Evolutionary conservation across 345 rosid species (phyloP), one percentile per base, ranked within the genome.

Genomic region (Hibiscus mutabilis): DNA sequence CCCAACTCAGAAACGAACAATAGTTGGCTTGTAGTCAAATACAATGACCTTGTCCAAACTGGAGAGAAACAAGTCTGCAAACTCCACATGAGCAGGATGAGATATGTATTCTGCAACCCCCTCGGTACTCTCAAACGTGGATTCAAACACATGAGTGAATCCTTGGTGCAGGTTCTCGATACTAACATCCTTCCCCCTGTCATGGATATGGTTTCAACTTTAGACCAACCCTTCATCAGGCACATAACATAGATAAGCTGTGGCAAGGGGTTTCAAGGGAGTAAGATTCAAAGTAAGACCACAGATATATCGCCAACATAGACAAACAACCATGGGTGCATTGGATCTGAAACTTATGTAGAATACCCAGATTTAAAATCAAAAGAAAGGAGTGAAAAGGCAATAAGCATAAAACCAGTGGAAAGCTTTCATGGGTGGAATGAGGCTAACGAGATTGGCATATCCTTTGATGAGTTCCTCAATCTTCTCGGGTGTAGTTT

Each of bases 131-230:
- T 91, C 98, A 59, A 93, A 93, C 2, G 84, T 84, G 21, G 92
- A 85, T 67, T 84, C 86, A 51, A 93, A 91, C 42, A 91, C 53
- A 60, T 91, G 98, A 3, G 93, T 89, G 84, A 81, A 93, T 8
- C 96, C 97, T 72, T 86, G 97, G 53, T 91, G 90, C 84, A 86
- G 8, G 72, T 91, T 91, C 89, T 89, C 92, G 33, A 72, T 47
- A 74, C 98, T 89, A 81, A 92, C 87, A 82, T 90, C 91, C 47
- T 71, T 81, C 3, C 96, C 96, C 97, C 96, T 89, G 79, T 21
- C 1, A 37, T 31, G 14, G 61, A 7, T 2, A 57, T 27, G 55
- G 21, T 11, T 12, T 40, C 12, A 42, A 25, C 2, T 6, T 46
- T 18, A 3, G 9, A 2, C 51, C 68, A 63, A 63, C 27, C 13